Percentiles rank a stretch among this genome's conserved stretches.
Evolutionary conservation across 352 stramenopile genomes (phyloP).

Genomic region (Elongisporangium undulatum): DNA sequence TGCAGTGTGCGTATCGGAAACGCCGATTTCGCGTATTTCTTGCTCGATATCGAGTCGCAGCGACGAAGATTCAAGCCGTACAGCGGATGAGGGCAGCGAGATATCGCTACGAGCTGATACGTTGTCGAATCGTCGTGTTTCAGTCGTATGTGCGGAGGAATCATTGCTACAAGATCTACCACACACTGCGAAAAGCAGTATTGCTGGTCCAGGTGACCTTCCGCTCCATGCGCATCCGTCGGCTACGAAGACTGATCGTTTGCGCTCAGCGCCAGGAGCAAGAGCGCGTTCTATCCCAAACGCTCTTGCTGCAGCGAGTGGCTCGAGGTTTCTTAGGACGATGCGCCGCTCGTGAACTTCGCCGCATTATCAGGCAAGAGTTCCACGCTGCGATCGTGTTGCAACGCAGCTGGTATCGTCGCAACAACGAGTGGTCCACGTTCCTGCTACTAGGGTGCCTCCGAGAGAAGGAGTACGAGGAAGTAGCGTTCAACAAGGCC

Average conservation of each 20-base stretch:
- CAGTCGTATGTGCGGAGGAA: conserved; percentile 55
- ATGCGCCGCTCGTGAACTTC: conserved; percentile 16
- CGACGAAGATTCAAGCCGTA: conserved; percentile 53
- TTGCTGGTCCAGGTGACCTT: conserved; percentile 61
- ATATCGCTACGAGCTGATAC: conserved; percentile 19
- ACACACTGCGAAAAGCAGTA: conserved; percentile 31
- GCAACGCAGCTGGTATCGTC: conserved; percentile 75
- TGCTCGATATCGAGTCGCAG: conserved; percentile 42
- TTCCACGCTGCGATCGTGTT: conserved; percentile 66
- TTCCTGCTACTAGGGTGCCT: conserved; percentile 79
- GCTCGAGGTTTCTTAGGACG: conserved; percentile 52
- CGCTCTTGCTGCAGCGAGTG: conserved; percentile 46
- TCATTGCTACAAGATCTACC: conserved; percentile 32
- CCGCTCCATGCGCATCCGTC: conserved; percentile 34
- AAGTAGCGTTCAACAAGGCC: conserved; percentile 35
- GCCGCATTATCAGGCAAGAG: conserved; percentile 23
- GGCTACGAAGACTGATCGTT: conserved; percentile 53
- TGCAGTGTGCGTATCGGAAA: conserved; percentile 52
- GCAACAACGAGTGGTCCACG: conserved; percentile 82
- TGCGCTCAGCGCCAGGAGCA: conserved; percentile 40
- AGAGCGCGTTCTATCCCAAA: conserved; percentile 37
- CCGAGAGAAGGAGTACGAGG: conserved; percentile 58
- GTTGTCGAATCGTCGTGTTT: conserved; percentile 40
- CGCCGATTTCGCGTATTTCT: conserved; percentile 53
- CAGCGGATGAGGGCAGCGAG: conserved; percentile 46